Evolutionary conservation across 75 land plant genomes (phyloP), one percentile per base, ranked within the genome.

Genomic region (Azolla pinnata): DNA sequence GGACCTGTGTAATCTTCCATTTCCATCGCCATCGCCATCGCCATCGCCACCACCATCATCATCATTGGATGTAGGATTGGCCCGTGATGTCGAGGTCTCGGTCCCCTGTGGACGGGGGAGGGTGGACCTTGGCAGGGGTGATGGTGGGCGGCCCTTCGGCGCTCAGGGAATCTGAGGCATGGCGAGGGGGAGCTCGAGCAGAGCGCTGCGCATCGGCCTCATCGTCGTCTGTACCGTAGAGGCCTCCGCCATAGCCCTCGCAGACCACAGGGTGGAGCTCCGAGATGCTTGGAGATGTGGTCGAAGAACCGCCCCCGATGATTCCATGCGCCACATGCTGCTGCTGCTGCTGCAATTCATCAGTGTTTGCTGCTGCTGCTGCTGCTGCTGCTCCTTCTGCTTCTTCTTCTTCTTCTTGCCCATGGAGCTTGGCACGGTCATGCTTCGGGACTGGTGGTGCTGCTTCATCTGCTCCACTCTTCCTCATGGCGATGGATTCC

Each of bases 11-110:
- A n/a, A n/a, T n/a, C n/a, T n/a, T n/a, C n/a, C n/a, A n/a, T n/a
- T n/a, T n/a, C n/a, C n/a, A n/a, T n/a, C n/a, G n/a, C n/a, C n/a
- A n/a, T n/a, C n/a, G n/a, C n/a, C n/a, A n/a, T n/a, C n/a, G n/a
- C n/a, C n/a, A n/a, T n/a, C n/a, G n/a, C n/a, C n/a, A n/a, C n/a
- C n/a, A n/a, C n/a, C n/a, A n/a, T n/a, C n/a, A n/a, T n/a, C n/a
- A n/a, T n/a, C n/a, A 77, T 54, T 81, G 83, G 16, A 81, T 69
- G 42, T 77, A 81, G 18, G 80, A 73, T 34, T 76, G 79, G 33
- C 83, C 80, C 19, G 83, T 81, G 57, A 81, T 77, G 60, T 81
- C 80, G 40, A 77, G 1, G 46, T 81, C 80, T 5, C 73, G 59
- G 29, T 81, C 83, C 28, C 83, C 83, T 27, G 74, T 44, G 24